These are phyloP conservation scores for Ogataea angusta DNA, from an alignment of 805 yeast genomes.

Conservation along the genomic window DNA sequence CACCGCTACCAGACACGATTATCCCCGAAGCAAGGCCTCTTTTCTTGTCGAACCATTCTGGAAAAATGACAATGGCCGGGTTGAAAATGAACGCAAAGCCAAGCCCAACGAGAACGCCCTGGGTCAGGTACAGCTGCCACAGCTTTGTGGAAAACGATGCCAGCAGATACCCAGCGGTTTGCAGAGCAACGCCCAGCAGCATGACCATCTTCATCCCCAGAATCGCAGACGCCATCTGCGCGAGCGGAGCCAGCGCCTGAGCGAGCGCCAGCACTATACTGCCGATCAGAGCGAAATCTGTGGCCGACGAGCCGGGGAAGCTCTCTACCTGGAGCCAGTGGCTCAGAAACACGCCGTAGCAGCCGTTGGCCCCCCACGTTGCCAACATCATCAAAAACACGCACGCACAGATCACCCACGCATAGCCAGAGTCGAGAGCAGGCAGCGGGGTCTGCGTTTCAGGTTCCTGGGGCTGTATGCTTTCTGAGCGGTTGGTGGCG, in stretches of 20 bases:
- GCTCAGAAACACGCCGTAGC: conserved; percentile 59
- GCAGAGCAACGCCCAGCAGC: conserved; percentile 40
- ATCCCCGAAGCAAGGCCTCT: conserved; percentile 43
- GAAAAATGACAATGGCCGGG: conserved; percentile 47
- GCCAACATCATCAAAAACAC: conserved; percentile 44
- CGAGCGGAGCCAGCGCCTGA: conserved; percentile 24
- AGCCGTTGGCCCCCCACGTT: conserved; percentile 67
- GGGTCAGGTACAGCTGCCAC: conserved; percentile 52
- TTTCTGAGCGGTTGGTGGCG: conserved; percentile 18
- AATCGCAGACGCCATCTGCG: conserved; percentile 20
- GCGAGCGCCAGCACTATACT: conserved; percentile 36
- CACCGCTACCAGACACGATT: conserved; percentile 40
- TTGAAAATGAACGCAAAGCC: conserved; percentile 49
- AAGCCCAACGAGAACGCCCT: conserved; percentile 51
- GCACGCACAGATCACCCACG: conserved; percentile 50
- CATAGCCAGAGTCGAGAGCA: conserved; percentile 55
- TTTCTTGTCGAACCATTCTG: conserved; percentile 56
- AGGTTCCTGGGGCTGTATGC: not conserved
- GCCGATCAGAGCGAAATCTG: conserved; percentile 61
- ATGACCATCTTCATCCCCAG: conserved; percentile 24
- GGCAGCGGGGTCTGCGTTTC: conserved; percentile 18
- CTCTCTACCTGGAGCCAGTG: conserved; percentile 46
- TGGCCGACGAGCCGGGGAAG: conserved; percentile 49
- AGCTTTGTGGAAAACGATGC: conserved; percentile 47
- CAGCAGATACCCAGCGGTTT: conserved; percentile 45